These are phyloP conservation scores for Polyrhizophydium stewartii DNA, from an alignment of 371 early-diverging fungal genomes.

Conservation along the genomic window DNA sequence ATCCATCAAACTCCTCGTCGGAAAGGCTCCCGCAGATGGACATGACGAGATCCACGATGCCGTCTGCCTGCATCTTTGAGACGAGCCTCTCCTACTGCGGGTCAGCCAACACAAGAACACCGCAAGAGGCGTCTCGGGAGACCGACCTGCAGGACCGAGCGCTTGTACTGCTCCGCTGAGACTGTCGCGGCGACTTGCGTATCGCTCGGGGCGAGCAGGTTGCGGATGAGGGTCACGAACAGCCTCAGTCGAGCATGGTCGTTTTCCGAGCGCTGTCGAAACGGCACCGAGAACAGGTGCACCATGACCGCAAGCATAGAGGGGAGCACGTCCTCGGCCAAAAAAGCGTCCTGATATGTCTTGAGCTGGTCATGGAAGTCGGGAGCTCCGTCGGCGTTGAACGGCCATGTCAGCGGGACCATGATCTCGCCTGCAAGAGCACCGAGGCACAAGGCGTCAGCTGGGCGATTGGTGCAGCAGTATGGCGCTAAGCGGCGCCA, in stretches of 20 bases:
- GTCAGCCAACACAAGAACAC: too few relatives aligned
- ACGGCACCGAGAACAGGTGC: background rate
- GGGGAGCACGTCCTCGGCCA: background rate
- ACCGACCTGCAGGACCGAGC: background rate
- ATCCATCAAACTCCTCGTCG: background rate
- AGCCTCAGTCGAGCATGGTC: background rate
- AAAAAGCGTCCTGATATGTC: background rate
- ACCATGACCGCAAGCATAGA: background rate
- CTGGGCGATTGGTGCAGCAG: background rate
- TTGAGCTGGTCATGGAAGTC: background rate
- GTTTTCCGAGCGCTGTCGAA: background rate
- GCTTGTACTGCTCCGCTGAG: background rate
- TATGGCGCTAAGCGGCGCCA: background rate
- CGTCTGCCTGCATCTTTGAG: background rate
- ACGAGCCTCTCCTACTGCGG: background rate
- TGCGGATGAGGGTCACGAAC: background rate
- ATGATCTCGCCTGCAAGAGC: background rate
- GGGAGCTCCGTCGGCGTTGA: background rate
- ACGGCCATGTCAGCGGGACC: background rate
- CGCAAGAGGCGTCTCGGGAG: too few relatives aligned
- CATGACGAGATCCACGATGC: background rate
- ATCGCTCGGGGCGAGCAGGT: background rate
- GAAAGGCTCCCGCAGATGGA: background rate
- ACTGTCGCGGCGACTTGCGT: background rate
- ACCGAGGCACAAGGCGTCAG: background rate